A percentile compares a stretch with the other conserved stretches of the same genome.
These are phyloP conservation scores for Neurospora sp. DNA, from an alignment of 2,329 filamentous ascomycete genomes.

Conservation along the genomic window DNA sequence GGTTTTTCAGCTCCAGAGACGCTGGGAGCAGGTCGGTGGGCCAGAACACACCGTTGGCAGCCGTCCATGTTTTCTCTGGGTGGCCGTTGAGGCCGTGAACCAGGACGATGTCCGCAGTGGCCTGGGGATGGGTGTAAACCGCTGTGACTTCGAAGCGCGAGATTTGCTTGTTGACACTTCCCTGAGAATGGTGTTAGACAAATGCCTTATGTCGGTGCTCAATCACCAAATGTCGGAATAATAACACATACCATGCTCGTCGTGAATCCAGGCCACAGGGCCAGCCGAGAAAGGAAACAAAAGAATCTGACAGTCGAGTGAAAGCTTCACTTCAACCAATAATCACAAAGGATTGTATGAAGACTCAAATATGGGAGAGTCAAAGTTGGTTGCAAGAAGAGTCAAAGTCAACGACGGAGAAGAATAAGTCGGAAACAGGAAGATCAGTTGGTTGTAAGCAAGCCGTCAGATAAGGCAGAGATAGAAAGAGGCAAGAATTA, in stretches of 20 bases:
- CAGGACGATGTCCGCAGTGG: slow-evolving; percentile 55
- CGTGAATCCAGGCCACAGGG: not conserved
- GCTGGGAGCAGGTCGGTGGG: slow-evolving; percentile 55
- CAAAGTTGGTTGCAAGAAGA: not conserved
- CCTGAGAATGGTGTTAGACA: slow-evolving; percentile 24
- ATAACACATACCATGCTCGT: not conserved
- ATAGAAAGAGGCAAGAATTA: not conserved
- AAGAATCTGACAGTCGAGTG: not conserved
- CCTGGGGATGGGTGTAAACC: slow-evolving; percentile 49
- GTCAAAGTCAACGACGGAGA: not conserved
- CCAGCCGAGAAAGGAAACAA: not conserved
- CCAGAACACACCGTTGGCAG: slow-evolving; percentile 54
- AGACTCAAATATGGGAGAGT: not conserved
- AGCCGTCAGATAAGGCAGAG: not conserved
- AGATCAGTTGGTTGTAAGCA: not conserved
- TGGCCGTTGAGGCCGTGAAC: slow-evolving; percentile 62
- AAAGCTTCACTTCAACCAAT: not conserved
- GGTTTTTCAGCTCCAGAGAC: slow-evolving; percentile 36
- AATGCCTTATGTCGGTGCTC: not conserved
- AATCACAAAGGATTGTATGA: not conserved
- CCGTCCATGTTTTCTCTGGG: slow-evolving; percentile 53
- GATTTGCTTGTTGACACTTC: slow-evolving; percentile 38
- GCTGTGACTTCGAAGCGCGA: slow-evolving; percentile 48
- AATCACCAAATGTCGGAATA: not conserved
- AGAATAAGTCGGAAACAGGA: not conserved